phyloP scores from a whole-genome alignment of 495 filamentous ascomycete species.

The Bryoglossum gracile region DNA sequence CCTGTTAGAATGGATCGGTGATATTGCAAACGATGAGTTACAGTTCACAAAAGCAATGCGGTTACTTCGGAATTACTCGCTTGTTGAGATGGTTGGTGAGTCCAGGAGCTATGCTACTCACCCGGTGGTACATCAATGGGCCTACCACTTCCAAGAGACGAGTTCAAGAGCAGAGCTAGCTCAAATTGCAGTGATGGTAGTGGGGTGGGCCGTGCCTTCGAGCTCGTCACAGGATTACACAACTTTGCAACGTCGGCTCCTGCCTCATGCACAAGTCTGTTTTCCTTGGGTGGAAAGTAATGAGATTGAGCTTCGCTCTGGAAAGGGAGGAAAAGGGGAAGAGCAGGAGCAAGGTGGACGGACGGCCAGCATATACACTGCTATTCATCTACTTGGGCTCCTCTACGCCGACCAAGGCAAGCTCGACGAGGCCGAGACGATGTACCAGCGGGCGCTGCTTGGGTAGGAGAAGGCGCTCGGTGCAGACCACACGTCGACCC shows the following conservation, averaged over 20 bases:
- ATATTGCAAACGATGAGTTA: slow-evolving; percentile 18
- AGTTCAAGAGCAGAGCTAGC: slow-evolving; percentile 14
- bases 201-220: no score
- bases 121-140: slow-evolving; percentile 31
- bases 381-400: slow-evolving; percentile 21
- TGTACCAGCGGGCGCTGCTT: slow-evolving; percentile 24
- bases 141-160: slow-evolving; percentile 21
- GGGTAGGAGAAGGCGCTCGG: slow-evolving; percentile 32
- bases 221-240: slow-evolving; percentile 8
- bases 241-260: not conserved
- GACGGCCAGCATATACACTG: no score
- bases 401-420: slow-evolving; percentile 26
- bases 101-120: slow-evolving; percentile 31
- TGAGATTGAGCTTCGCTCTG: slow-evolving; percentile 19
- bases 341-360: no score
- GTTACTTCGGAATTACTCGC: slow-evolving; percentile 22
- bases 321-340: no score
- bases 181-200: no score
- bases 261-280: slow-evolving; percentile 1
- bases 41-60: slow-evolving; percentile 13
- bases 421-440: slow-evolving; percentile 25
- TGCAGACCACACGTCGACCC: slow-evolving; percentile 32
- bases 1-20: slow-evolving; percentile 16
- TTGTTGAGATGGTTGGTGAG: slow-evolving; percentile 21
- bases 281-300: slow-evolving; percentile 30